These are phyloP conservation scores for Aspergillus diversus DNA, from an alignment of 495 filamentous ascomycete genomes.

Conservation along the genomic window DNA sequence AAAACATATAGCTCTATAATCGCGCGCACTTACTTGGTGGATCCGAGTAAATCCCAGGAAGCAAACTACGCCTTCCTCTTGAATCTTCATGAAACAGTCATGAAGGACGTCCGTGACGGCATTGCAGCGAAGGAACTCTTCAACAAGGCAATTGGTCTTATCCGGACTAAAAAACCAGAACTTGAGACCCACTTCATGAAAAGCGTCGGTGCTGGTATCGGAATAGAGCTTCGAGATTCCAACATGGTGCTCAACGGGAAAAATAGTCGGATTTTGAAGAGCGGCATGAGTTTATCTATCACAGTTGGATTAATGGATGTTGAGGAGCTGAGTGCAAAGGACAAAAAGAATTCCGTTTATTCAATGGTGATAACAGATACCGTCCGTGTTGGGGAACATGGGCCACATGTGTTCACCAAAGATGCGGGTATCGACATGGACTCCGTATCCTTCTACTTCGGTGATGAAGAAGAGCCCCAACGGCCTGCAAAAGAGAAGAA, in stretches of 20 bases:
- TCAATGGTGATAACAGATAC: conserved; percentile 92
- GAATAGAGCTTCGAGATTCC: conserved; percentile 84
- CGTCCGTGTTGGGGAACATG: conserved; percentile 77
- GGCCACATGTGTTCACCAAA: conserved; percentile 84
- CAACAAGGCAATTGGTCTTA: conserved; percentile 74
- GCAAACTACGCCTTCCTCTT: conserved; percentile 93
- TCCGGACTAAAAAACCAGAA: conserved; percentile 89
- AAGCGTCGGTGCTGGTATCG: conserved; percentile 86
- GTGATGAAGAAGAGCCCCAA: conserved; percentile 77
- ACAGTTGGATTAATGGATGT: conserved; percentile 87
- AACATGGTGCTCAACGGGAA: conserved; percentile 84
- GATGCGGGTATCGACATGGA: conserved; percentile 89
- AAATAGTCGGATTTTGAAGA: conserved; percentile 78
- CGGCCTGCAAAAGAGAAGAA: conserved; percentile 71
- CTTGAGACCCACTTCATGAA: conserved; percentile 91
- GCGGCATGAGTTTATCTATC: conserved; percentile 94
- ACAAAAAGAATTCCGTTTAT: conserved; percentile 84
- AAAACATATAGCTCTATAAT: conserved; percentile 91
- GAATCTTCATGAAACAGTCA: conserved; percentile 78
- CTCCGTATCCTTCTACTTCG: conserved; percentile 95
- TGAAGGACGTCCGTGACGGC: conserved; percentile 89
- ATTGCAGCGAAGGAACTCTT: conserved; percentile 88
- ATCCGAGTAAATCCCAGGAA: conserved; percentile 94
- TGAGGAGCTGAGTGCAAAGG: conserved; percentile 77
- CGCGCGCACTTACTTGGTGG: conserved; percentile 91